These are phyloP conservation scores for Phaeoacremonium minimum DNA, from an alignment of 2,329 filamentous ascomycete genomes.

Conservation along the genomic window DNA sequence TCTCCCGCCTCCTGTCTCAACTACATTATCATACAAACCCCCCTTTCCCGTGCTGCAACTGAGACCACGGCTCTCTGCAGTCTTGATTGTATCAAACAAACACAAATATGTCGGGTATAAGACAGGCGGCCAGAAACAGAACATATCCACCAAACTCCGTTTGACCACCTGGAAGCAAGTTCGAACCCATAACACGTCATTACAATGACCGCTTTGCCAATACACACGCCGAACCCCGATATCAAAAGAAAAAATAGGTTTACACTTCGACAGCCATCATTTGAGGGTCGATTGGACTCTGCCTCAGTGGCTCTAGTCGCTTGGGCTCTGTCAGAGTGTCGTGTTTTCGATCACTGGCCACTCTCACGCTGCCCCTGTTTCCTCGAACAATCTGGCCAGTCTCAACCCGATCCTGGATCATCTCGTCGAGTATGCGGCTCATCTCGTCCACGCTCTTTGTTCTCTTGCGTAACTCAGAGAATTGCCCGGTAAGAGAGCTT, in stretches of 20 bases:
- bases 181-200: too few relatives aligned
- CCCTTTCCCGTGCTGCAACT: neutral
- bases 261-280: neutral
- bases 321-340: conserved; percentile 22
- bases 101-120: conserved; percentile 32
- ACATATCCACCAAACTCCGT: too few relatives aligned
- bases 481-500: conserved; percentile 17
- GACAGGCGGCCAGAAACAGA: conserved; percentile 22
- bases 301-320: conserved; percentile 31
- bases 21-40: conserved; percentile 4
- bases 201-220: too few relatives aligned
- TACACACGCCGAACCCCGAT: too few relatives aligned
- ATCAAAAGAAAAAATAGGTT: neutral
- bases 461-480: conserved; percentile 40
- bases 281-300: conserved; percentile 25
- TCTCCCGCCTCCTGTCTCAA: too few relatives aligned
- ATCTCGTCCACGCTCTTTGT: conserved; percentile 81
- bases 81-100: conserved; percentile 25
- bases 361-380: conserved; percentile 60
- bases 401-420: conserved; percentile 88
- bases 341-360: conserved; percentile 34
- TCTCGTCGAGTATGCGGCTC: conserved; percentile 89
- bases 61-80: neutral
- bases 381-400: conserved; percentile 67
- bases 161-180: too few relatives aligned